These are phyloP conservation scores for Benincasa hispida DNA, from an alignment of 306 rosid genomes.

Conservation along the genomic window DNA sequence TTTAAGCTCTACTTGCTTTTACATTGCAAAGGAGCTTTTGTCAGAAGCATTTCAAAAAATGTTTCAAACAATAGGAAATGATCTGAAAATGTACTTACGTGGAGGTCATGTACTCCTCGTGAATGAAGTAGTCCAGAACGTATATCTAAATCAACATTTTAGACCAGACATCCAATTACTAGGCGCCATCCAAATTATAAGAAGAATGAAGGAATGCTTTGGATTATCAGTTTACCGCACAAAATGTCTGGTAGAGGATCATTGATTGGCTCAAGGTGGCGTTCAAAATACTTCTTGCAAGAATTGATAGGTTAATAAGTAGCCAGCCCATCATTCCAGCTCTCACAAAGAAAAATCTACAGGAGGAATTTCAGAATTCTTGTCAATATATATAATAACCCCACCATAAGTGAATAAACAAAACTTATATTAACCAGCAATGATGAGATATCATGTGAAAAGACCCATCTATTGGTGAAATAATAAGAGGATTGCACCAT, in stretches of 20 bases:
- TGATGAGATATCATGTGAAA: not conserved
- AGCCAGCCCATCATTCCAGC: slow-evolving; percentile 99
- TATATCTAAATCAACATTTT: slow-evolving; percentile 43
- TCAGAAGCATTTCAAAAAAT: not conserved
- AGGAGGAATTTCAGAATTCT: slow-evolving; percentile 10
- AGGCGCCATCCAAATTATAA: slow-evolving; percentile 3
- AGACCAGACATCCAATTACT: slow-evolving; percentile 3
- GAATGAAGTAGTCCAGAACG: slow-evolving; percentile 76
- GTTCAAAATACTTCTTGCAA: slow-evolving; percentile 56
- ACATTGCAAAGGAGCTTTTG: not conserved
- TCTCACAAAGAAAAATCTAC: slow-evolving; percentile 95
- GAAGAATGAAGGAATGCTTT: slow-evolving; percentile 1
- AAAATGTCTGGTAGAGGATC: slow-evolving; percentile 79
- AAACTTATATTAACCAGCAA: not conserved
- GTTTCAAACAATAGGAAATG: not conserved
- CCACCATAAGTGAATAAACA: not conserved
- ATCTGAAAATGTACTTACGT: slow-evolving; percentile 49
- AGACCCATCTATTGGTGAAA: not conserved
- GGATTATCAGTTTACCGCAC: slow-evolving; percentile 44
- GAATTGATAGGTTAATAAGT: slow-evolving; percentile 67
- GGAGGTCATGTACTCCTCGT: slow-evolving; percentile 98
- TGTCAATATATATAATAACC: not conserved
- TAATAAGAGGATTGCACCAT: not conserved
- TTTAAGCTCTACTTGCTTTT: not conserved
- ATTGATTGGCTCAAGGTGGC: slow-evolving; percentile 51